Evolutionary conservation across 441 rosid genomes (phyloP), one percentile per base, ranked within the genome.

Genomic region (Gossypium schwendimanii): DNA sequence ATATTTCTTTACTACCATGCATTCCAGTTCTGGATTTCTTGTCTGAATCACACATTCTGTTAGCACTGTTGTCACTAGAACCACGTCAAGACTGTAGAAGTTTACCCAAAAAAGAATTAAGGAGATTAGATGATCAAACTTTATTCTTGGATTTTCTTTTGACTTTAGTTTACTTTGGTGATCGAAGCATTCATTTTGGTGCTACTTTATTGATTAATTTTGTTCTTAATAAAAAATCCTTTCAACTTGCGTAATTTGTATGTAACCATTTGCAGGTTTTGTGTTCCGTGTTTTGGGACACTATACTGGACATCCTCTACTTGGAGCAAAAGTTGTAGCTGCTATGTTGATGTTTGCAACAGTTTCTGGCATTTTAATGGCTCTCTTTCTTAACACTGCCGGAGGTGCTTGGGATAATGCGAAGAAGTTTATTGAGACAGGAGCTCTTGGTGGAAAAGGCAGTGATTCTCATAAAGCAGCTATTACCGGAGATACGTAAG

Each of bases 391-490:
- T 21, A 95, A 95, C 86, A 95, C 99, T 24, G 87, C 99, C 1
- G 98, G 98, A 41, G 99, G 99, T 69, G 99, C 98, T 23, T 95
- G 99, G 99, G 98, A 91, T 85, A 93, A 95, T 78, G 98, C 98
- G 0, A 95, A 95, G 87, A 95, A 95, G 76, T 91, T 83, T 81
- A 92, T 95, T 0, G 99, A 95, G 81, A 95, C 98, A 0, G 98
- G 98, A 18, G 99, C 90, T 55, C 92, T 91, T 60, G 99, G 98
- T 60, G 99, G 98, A 75, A 95, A 95, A 80, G 98, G 99, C 71
- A 95, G 99, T 62, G 97, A 93, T 59, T 79, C 95, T 62, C 98
- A 95, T 78, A 95, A 93, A 86, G 99, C 99, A 64, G 99, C 99
- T 33, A 77, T 95, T 54, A 93, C 99, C 5, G 99, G 99, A 76